Evolutionary conservation across 1,139 yeast species (phyloP).

Genomic region (Suhomyces wounanorum): DNA sequence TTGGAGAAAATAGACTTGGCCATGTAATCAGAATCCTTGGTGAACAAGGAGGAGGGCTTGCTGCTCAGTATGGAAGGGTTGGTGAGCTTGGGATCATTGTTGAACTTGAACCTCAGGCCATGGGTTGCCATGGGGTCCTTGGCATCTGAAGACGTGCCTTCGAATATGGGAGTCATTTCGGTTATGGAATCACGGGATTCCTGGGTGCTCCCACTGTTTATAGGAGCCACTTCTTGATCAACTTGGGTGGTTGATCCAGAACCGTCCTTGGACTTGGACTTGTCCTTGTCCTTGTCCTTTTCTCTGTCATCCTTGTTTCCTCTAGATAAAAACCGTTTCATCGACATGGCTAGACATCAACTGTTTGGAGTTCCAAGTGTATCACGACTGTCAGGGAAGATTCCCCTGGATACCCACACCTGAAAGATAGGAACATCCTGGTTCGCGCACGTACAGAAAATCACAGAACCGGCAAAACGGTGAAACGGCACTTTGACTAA

Average conservation of each 20-base stretch:
- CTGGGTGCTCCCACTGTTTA: conserved; percentile 28
- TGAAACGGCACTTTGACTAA: no score
- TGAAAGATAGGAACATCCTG: neutral
- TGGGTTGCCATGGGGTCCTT: neutral
- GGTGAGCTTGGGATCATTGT: conserved; percentile 37
- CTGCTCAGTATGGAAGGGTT: conserved; percentile 39
- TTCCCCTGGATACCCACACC: conserved; percentile 1
- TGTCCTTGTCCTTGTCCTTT: conserved; percentile 7
- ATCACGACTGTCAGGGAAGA: neutral
- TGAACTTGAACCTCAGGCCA: conserved; percentile 20
- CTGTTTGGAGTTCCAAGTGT: neutral
- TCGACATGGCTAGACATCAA: conserved; percentile 9
- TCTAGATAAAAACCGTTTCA: conserved; percentile 15
- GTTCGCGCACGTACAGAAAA: neutral
- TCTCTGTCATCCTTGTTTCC: conserved; percentile 11
- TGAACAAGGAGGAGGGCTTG: conserved; percentile 25
- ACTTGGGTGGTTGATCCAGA: neutral
- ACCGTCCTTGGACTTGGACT: neutral
- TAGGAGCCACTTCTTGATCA: conserved; percentile 15
- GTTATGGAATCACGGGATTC: conserved; percentile 39
- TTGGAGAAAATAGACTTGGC: conserved; percentile 40
- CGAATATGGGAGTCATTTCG: conserved; percentile 33
- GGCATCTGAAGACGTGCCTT: conserved; percentile 4
- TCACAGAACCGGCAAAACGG: no score
- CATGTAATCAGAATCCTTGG: conserved; percentile 29